Evolutionary conservation across 2,329 filamentous ascomycete species (phyloP), one percentile per base, ranked within the genome.

Genomic region (Harringtonia lauricola): DNA sequence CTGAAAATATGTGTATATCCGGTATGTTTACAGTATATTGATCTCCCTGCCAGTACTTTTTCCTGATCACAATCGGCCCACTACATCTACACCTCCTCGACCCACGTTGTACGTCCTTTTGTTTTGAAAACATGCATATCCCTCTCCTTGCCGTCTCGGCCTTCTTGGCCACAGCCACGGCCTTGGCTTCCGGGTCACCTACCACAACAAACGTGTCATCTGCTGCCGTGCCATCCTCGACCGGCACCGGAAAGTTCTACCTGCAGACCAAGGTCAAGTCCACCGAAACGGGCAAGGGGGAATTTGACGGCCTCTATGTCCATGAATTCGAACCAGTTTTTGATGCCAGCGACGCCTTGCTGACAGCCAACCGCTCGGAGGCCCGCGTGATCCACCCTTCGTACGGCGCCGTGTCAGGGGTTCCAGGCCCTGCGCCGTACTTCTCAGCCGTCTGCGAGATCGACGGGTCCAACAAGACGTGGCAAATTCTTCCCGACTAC

Each of bases 261-360:
- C 36, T 43, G 28, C 42, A 33, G 28, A 43, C 42, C 14, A 18
- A 15, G 22, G 14, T 37, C 42, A 43, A 30, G 31, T 3, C 28
- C 8, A 36, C 36, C 17, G 31, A 42, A 10, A 2, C 24, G 8
- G 17, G 12, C 7, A 26, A 31, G 35, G n/a, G 14, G 2, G 24
- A 10, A 14, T 43, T 35, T 24, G 36, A 37, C 17, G 26, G 19
- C 34, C 42, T 47, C 34, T 45, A 44, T 19, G 39, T 47, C n/a
- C 47, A 45, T 19, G 28, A 39, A 12, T 45, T 47, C 40, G 37
- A 49, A 40, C 47, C 45, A 10, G 47, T 40, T 12, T 42, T 42
- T 12, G 47, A 39, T 5, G 13, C 30, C n/a, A 45, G 42, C 39
- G 47, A 47, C 24, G 47, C 47, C 33, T 41, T 47, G 42, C 31